Evolutionary conservation across 371 early-diverging fungal species (phyloP).

Genomic region (Mucor circinelloides): DNA sequence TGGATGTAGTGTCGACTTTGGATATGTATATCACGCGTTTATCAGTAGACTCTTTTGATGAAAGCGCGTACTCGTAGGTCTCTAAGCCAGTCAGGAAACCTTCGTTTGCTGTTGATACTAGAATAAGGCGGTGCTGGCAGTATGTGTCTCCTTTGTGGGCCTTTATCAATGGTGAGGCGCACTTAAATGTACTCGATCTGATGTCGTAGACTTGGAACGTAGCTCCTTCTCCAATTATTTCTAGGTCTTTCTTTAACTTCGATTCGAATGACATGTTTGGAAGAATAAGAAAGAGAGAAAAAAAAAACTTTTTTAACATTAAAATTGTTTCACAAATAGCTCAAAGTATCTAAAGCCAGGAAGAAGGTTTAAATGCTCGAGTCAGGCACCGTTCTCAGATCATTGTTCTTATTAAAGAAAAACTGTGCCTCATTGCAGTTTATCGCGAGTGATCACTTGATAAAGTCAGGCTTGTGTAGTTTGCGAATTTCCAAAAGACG

Average conservation of each 20-base stretch:
- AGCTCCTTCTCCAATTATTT: not conserved
- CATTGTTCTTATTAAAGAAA: not conserved
- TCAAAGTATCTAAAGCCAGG: not conserved
- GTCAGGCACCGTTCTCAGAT: not conserved
- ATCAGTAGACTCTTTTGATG: slow-evolving; percentile 1
- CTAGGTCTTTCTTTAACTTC: not conserved
- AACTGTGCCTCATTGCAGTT: not conserved
- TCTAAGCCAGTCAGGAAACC: slow-evolving; percentile 42
- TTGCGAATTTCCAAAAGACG: not conserved
- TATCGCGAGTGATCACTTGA: not conserved
- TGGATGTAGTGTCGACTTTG: slow-evolving; percentile 68
- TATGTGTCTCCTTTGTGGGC: slow-evolving; percentile 10
- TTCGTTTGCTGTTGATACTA: slow-evolving; percentile 10
- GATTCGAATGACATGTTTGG: slow-evolving; percentile 5
- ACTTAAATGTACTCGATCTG: not conserved
- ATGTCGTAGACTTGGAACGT: not conserved
- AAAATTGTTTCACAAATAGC: not conserved
- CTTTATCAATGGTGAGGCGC: slow-evolving; percentile 10
- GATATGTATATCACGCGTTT: slow-evolving; percentile 51
- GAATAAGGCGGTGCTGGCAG: slow-evolving; percentile 19
- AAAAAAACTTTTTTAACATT: not conserved
- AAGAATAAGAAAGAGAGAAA: not conserved
- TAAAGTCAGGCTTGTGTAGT: not conserved
- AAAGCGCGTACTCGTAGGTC: slow-evolving; percentile 30
- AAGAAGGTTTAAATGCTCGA: not conserved